Evolutionary conservation across 768 basidiomycete genomes (phyloP), one percentile per base, ranked within the genome.

Genomic region (Leucosporidium creatinivorum): DNA sequence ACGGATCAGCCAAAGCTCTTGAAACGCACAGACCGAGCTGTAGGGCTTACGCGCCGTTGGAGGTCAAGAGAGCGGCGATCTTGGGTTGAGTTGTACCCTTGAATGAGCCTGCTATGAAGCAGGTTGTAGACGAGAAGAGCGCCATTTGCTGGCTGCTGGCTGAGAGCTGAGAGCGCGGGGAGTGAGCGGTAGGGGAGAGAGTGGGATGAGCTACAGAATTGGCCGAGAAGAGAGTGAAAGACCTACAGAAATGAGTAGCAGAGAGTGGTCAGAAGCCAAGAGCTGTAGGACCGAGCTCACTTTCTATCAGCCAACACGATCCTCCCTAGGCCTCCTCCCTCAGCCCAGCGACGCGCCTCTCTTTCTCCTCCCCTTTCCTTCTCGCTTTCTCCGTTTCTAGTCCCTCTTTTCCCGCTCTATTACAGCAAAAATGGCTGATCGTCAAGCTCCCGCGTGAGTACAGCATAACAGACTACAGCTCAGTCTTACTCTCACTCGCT

Each of bases 391-490:
- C 13, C 15, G 8, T 44, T 44, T 44, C 39, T 10, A 6, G 8
- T 17, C 39, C 39, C 15, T 15, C 13, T 44, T 44, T 44, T 44
- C 3, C 39, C 21, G 33, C 33, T 51, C 25, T 51, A 51, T 17
- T 52, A 52, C 51, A 23, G 51, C 4, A 52, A 23, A 15, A 23
- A 39, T 58, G 58, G 33, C 57, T 13, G 58, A 58, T 10, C 58
- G 58, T 44, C 58, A 58, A 21, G 58, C 44, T 39, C 36, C 58
- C 15, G 36, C 58, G 58, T 39, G 21, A 44, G 58, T 47, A n/a
- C 13, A 39, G 23, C 36, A 8, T 18, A 4, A 21, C 36, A 10
- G 1, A 7, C 51, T 52, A n/a, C n/a, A 52, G 51, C 51, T 23
- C 3, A 3, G 1, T 52, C n/a, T 23, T 12, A 3, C 8, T 52